Base-by-base conservation (phyloP, 2,329 filamentous ascomycete species). In the Fusarium tanahbumbuense region DNA sequence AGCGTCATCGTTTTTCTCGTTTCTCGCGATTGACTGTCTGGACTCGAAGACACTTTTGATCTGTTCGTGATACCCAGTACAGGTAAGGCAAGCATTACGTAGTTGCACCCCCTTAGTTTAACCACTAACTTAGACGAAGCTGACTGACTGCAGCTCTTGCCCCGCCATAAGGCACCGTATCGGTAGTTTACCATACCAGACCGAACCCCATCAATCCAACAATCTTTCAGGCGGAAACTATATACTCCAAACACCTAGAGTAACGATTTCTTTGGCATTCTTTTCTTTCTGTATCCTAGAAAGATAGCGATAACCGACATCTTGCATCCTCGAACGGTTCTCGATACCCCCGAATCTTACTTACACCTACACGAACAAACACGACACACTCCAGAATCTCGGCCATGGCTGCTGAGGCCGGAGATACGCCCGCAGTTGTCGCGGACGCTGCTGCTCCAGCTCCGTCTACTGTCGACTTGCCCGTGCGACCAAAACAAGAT, bases 401-500 rank as follows among this genome's bases (percentile, higher is more conserved):
- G 44, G 64, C 68, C 66, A 80, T 80, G 78, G 72, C 76, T 57
- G 63, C 69, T 46, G 73, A 72, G 41, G 72, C 75, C 23, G 60
- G 70, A 68, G 73, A 68, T 66, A 69, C 72, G 68, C 64, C 75
- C 56, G 73, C 61, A 45, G 65, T 56, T 56, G 73, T 72, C 49
- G 65, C 64, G 53, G 66, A 61, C 47, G 61, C 65, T 60, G 64
- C 63, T 42, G 60, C 59, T 55, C 58, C 56, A 42, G 61, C 64
- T 46, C 65, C 65, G 46, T 28, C 66, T 45, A 20, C 64, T 25
- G 56, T 73, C 44, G 67, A 77, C 60, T 66, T 79, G 27, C 76
- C 79, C n/a, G 70, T 80, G 64, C 78, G 75, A 37, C 73, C 68
- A 59, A 77, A 73, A 69, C 72, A 68, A 64, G 75, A 71, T 58